Percentiles rank a stretch among this genome's conserved stretches.
Evolutionary conservation across 2,329 filamentous ascomycete genomes (phyloP).

Genomic region (Dryadomyces quercus-mongolicae): DNA sequence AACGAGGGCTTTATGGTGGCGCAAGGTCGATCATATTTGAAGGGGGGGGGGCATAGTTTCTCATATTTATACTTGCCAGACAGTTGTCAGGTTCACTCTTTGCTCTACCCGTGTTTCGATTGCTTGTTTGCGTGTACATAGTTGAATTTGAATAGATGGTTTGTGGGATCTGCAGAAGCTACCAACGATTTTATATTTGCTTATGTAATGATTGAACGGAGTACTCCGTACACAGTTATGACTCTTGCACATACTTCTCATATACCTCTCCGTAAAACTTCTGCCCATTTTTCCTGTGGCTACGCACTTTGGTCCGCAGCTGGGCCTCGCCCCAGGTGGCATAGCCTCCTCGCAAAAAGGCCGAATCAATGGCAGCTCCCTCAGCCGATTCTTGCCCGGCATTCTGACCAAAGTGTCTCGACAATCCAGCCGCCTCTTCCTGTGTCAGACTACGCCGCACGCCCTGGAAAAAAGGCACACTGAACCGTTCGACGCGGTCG

Average conservation of each 20-base stretch:
- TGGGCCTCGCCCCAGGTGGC: slow-evolving; percentile 44
- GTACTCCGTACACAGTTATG: too few species aligned
- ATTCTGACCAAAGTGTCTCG: slow-evolving; percentile 18
- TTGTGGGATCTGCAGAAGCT: neutral
- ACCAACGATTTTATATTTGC: too few species aligned
- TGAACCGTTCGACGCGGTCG: slow-evolving; percentile 22
- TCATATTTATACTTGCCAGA: neutral
- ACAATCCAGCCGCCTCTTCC: slow-evolving; percentile 25
- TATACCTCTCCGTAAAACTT: slow-evolving; percentile 35
- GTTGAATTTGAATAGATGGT: neutral
- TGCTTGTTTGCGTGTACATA: neutral
- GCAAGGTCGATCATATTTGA: neutral
- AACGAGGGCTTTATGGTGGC: neutral
- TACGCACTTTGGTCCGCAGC: slow-evolving; percentile 39
- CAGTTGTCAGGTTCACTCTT: neutral
- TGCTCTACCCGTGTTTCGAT: neutral
- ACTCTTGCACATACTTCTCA: slow-evolving; percentile 34
- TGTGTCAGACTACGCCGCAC: slow-evolving; percentile 33
- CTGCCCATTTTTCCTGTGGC: slow-evolving; percentile 34
- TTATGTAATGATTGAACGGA: too few species aligned
- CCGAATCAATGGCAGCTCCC: slow-evolving; percentile 29
- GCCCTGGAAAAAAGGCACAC: slow-evolving; percentile 36
- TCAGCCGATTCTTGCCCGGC: slow-evolving; percentile 19
- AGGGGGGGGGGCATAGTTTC: neutral
- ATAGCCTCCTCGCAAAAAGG: slow-evolving; percentile 35